Evolutionary conservation across 768 basidiomycete species (phyloP), one percentile per base, ranked within the genome.

Genomic region (Asterophora lycoperdoides): DNA sequence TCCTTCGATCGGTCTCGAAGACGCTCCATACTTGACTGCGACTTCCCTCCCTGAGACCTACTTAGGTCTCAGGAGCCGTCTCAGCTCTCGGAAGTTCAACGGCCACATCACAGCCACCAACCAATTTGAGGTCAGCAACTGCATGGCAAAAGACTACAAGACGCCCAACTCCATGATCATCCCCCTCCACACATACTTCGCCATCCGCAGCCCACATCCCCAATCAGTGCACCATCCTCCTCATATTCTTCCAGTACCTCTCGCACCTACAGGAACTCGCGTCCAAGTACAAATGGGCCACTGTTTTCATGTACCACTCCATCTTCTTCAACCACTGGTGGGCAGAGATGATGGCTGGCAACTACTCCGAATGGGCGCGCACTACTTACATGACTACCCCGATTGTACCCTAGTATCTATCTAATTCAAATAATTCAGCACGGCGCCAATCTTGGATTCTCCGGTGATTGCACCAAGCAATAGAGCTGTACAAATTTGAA

Each of bases 381-480:
- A 38, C 37, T 60, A 58, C 29, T 37, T 68, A 26, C 19, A 4
- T 1, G 65, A 66, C 14, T 66, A 68, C 36, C 65, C 65, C 8
- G 58, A 66, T 46, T 55, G 41, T 9, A 17, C 6, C 1, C 65
- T 66, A 56, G 67, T 67, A 48, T 19, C 42, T 15, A 44, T 54
- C 4, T 65, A 29, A 33, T 60, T 10, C 48, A 64, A 32, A 67
- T 67, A 23, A 67, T 66, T 33, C 33, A 39, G 7, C 55, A 55
- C 46, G 64, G 65, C 36, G 62, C 60, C 8, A 55, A 57, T 29
- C 55, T 65, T 48, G 63, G 65, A 4, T 67, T 64, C 37, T 29
- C 29, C 6, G 47, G 44, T 3, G 60, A 55, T 4, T 35, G 46
- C 9, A 37, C 56, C 14, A 15, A 36, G 10, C 1, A 33, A 13